Evolutionary conservation across 495 filamentous ascomycete genomes (phyloP), one percentile per base, ranked within the genome.

Genomic region (Xylaria cubensis): DNA sequence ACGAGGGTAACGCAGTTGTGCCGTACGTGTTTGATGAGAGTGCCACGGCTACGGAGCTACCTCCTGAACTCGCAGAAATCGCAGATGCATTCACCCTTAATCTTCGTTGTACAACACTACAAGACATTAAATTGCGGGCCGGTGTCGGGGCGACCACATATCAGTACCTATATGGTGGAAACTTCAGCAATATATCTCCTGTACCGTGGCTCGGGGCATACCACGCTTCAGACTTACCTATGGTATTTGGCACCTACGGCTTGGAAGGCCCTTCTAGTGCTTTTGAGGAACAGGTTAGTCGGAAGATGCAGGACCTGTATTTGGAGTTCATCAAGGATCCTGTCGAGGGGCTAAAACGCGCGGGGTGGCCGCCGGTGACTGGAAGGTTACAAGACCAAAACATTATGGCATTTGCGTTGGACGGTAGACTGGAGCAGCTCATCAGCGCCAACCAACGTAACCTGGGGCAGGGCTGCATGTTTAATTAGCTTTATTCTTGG

Each of bases 221-320:
- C 5, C 62, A 64, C 62, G 48, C 62, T 0, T 76, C 82, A 10
- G 85, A 87, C 66, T 74, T 87, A 8, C 79, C 82, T 12, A 73
- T 85, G 63, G 63, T 84, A 24, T 85, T 86, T 72, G 85, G 84
- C 0, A 85, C 84, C 6, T 75, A 82, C 58, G 74, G 79, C 61
- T 74, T 78, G 62, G 76, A 74, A 10, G 79, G 80, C n/a, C 58
- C 72, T 48, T 72, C 75, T 12, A 80, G 80, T 10, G 63, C 64
- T n/a, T 75, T 82, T 15, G 83, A 85, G 71, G 70, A 76, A 9
- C 75, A 74, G 13, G 80, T 83, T 3, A 80, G 78, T 21, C 53
- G 76, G 39, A 53, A 74, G 34, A 85, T 86, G 82, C 82, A 85
- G 69, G 84, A 84, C 73, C 68, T 80, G 21, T 77, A 75, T 67